These are phyloP conservation scores for Globisporangium cederbergense DNA, from an alignment of 352 stramenopile genomes.

Conservation along the genomic window DNA sequence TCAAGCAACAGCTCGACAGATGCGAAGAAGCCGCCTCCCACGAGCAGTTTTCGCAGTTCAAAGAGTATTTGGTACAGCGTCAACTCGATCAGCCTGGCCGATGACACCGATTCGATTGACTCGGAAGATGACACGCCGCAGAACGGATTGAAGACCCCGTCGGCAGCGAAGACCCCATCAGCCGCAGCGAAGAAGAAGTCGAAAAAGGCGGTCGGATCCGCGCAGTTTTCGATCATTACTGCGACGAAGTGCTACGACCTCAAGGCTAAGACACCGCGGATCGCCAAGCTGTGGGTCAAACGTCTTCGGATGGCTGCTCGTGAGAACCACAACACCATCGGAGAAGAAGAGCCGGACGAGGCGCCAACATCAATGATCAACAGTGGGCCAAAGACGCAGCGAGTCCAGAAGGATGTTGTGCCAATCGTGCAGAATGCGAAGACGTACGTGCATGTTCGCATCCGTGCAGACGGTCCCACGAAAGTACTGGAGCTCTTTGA, in stretches of 20 bases:
- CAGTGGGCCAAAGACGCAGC: conserved; percentile 26
- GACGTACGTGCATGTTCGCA: conserved; percentile 82
- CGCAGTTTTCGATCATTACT: conserved; percentile 86
- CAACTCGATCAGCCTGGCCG: conserved; percentile 67
- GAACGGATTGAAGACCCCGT: conserved; percentile 15
- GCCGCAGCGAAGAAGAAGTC: conserved; percentile 16
- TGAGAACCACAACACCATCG: conserved; percentile 15
- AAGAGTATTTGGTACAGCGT: conserved; percentile 80
- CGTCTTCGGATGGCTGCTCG: conserved; percentile 64
- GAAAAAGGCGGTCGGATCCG: conserved; percentile 36
- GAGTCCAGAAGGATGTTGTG: conserved; percentile 32
- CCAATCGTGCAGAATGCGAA: conserved; percentile 71
- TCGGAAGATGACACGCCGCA: conserved; percentile 51
- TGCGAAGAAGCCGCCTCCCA: conserved; percentile 17
- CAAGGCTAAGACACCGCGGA: conserved; percentile 71
- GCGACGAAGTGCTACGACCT: conserved; percentile 84
- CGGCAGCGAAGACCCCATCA: conserved; percentile 23
- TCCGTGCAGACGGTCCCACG: conserved; percentile 85
- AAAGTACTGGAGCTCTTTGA: conserved; percentile 91
- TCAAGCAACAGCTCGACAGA: conserved; percentile 9
- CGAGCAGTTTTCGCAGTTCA: conserved; percentile 68
- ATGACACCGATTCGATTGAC: conserved; percentile 71
- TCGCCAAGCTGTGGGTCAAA: conserved; percentile 67
- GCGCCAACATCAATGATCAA: conserved; percentile 23
- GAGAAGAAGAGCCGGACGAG: conserved; percentile 26